phyloP scores from a whole-genome alignment of 768 basidiomycete species.

The Kwoniella heveanensis region DNA sequence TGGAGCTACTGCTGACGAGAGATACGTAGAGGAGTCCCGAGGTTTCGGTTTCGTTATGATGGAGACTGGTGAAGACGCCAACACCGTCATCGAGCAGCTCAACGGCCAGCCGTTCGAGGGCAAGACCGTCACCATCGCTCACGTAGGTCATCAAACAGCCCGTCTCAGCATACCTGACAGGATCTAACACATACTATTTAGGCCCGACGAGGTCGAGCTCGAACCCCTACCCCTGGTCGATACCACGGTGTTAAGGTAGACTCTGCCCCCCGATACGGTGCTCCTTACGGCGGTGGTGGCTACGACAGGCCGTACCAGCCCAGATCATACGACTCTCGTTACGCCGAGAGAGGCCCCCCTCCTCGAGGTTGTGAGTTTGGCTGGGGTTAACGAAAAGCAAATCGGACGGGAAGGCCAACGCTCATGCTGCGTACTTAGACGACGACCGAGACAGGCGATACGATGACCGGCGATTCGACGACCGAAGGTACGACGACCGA shows the following conservation, averaged over 20 bases:
- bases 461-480: slow-evolving; percentile 56
- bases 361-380: slow-evolving; percentile 58
- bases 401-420: too few species aligned
- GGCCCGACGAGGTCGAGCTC: slow-evolving; percentile 55
- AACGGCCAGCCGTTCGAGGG: slow-evolving; percentile 84
- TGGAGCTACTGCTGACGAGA: too few species aligned
- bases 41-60: slow-evolving; percentile 90
- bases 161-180: not conserved
- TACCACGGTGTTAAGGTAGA: slow-evolving; percentile 62
- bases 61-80: slow-evolving; percentile 82
- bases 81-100: slow-evolving; percentile 81
- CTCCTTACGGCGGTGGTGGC: slow-evolving; percentile 28
- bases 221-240: slow-evolving; percentile 77
- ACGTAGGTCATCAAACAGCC: slow-evolving; percentile 52
- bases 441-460: slow-evolving; percentile 59
- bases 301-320: slow-evolving; percentile 85
- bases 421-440: too few species aligned
- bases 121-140: slow-evolving; percentile 82
- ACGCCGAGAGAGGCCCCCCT: slow-evolving; percentile 64
- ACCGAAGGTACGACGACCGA: slow-evolving; percentile 26
- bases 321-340: slow-evolving; percentile 85
- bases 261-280: slow-evolving; percentile 73
- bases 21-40: slow-evolving; percentile 60
- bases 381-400: too few species aligned
- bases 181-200: not conserved